Conservation (phyloP, 129 eudicot species). For the carrot (Daucus carota) region DH1_v3.0 NC_030382.2:51398001-51398500, state of each 20-base stretch:
- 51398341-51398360: slow-evolving; percentile 71
- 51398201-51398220: slow-evolving; percentile 72
- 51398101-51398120: slow-evolving; percentile 93
- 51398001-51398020: slow-evolving; percentile 74
- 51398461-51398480: slow-evolving; percentile 68
- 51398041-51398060: slow-evolving; percentile 97
- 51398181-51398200: slow-evolving; percentile 52
- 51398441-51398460: slow-evolving; percentile 88
- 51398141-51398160: slow-evolving; percentile 83
- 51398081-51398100: slow-evolving; percentile 88
- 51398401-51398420: slow-evolving; percentile 84
- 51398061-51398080: slow-evolving; percentile 97
- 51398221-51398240: slow-evolving; percentile 96
- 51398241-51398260: slow-evolving; percentile 90
- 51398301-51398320: slow-evolving; percentile 87
- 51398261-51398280: slow-evolving; percentile 94
- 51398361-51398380: slow-evolving; percentile 80
- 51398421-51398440: slow-evolving; percentile 72
- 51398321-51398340: slow-evolving; percentile 77
- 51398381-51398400: slow-evolving; percentile 99
- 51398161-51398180: slow-evolving; percentile 71
- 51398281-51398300: slow-evolving; percentile 79
- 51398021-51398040: slow-evolving; percentile 94
- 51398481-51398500: slow-evolving; percentile 63
- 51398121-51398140: slow-evolving; percentile 86